Base-by-base conservation (phyloP, 345 rosid genomes). In the Salix dunnii region DNA sequence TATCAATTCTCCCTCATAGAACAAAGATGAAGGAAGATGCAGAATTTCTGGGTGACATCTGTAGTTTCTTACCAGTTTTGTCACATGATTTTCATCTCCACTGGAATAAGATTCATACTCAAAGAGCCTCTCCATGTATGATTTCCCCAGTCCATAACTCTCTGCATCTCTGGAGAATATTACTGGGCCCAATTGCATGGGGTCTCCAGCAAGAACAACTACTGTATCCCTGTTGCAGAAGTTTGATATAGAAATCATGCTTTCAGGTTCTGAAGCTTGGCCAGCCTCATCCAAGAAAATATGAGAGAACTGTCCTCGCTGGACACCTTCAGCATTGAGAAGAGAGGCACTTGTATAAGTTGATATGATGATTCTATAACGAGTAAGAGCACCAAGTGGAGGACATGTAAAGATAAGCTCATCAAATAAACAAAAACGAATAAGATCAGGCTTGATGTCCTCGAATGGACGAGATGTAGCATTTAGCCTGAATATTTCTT, bases 241-340 rank as follows among this genome's bases (percentile, higher is more conserved):
- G 76, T 83, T 82, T 12, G 97, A 84, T 48, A 95, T 58, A 13
- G 98, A 88, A 68, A 95, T 77, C 97, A 93, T 88, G 85, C 86
- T 95, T 82, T 95, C 98, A 55, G 99, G 97, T 80, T 95, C 99
- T 61, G 99, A 95, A 70, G 96, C 97, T 85, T 95, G 98, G 74
- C 97, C 98, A 71, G 99, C 97, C 83, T 95, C 98, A 75, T 95
- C 98, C 80, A 93, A 82, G 86, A 93, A 90, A 55, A 95, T 85
- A 83, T 95, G 98, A 81, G 99, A 87, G 92, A 95, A 95, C 73
- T 95, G 92, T 25, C 97, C 94, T 30, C 74, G 88, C 11, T 70
- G n/a, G 72, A 95, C 79, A 67, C 91, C 92, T 87, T 93, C 99
- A n/a, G 92, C 89, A 65, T 81, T 76, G 48, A 95, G 92, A 80